A percentile compares a stretch with the other conserved stretches of the same genome.
phyloP scores from a whole-genome alignment of 2,329 filamentous ascomycete species.

The Colletotrichum brevisporum region DNA sequence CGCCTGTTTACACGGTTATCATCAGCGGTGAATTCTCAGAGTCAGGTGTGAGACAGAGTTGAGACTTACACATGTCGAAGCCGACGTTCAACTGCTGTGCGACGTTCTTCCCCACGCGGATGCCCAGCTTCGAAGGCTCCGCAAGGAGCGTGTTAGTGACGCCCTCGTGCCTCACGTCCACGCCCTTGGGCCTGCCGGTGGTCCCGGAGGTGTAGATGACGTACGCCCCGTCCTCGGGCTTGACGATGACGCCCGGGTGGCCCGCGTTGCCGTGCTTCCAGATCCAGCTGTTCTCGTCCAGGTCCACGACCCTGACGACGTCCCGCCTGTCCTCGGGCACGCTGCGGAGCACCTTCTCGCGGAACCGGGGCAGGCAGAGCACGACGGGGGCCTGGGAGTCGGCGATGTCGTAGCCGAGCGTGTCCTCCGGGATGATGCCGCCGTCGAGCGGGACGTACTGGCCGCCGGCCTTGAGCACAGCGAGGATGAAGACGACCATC shows the following conservation, averaged over 20 bases:
- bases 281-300: conserved; percentile 35
- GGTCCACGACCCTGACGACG: conserved; percentile 33
- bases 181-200: conserved; percentile 71
- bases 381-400: conserved; percentile 61
- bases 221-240: conserved; percentile 57
- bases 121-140: conserved; percentile 56
- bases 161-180: conserved; percentile 66
- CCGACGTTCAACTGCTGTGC: conserved; percentile 70
- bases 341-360: conserved; percentile 36
- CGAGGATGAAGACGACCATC: conserved; percentile 71
- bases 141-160: conserved; percentile 36
- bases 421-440: conserved; percentile 63
- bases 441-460: conserved; percentile 74
- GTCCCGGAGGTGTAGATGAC: conserved; percentile 71
- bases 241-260: conserved; percentile 46
- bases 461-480: conserved; percentile 68
- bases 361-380: conserved; percentile 57
- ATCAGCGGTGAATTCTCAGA: not conserved
- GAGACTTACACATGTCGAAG: conserved; percentile 71
- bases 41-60: conserved; percentile 28
- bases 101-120: conserved; percentile 64
- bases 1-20: conserved; percentile 55
- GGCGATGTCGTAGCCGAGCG: conserved; percentile 63
- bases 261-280: conserved; percentile 39
- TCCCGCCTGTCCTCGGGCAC: conserved; percentile 22